phyloP scores from a whole-genome alignment of 495 filamentous ascomycete genomes.

The Neurospora cerealis region DNA sequence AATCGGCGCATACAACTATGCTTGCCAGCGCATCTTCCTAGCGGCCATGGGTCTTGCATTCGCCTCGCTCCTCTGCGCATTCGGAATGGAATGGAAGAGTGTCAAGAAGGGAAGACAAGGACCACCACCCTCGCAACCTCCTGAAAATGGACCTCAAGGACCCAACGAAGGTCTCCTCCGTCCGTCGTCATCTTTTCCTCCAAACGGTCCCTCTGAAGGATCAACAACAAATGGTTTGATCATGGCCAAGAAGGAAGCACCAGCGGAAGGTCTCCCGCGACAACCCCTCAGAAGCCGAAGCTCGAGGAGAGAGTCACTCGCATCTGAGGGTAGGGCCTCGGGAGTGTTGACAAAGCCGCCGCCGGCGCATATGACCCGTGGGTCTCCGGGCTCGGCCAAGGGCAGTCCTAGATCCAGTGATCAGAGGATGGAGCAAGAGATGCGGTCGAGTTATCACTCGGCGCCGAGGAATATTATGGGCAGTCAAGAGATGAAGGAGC shows the following conservation, averaged over 20 bases:
- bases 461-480: background rate
- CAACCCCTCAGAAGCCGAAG: background rate
- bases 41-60: slow-evolving; percentile 45
- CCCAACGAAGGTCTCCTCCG: background rate
- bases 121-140: slow-evolving; percentile 1
- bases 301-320: background rate
- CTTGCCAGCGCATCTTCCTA: slow-evolving; percentile 43
- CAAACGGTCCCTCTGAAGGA: background rate
- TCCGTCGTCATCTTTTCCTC: background rate
- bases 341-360: background rate
- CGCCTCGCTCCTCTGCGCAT: slow-evolving; percentile 36
- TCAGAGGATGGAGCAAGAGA: background rate
- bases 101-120: slow-evolving; percentile 37
- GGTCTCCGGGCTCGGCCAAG: background rate
- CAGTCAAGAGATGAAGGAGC: background rate
- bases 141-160: slow-evolving; percentile 10
- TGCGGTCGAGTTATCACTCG: background rate
- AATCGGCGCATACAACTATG: slow-evolving; percentile 47
- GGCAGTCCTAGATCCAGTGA: background rate
- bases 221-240: background rate
- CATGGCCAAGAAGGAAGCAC: background rate
- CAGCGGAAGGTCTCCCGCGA: background rate
- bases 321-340: background rate
- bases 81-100: slow-evolving; percentile 53
- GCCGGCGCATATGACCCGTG: background rate